A percentile compares a stretch with the other conserved stretches of the same genome.
Evolutionary conservation across 208 protist species (phyloP).

Genomic region (Polymyxa betae): DNA sequence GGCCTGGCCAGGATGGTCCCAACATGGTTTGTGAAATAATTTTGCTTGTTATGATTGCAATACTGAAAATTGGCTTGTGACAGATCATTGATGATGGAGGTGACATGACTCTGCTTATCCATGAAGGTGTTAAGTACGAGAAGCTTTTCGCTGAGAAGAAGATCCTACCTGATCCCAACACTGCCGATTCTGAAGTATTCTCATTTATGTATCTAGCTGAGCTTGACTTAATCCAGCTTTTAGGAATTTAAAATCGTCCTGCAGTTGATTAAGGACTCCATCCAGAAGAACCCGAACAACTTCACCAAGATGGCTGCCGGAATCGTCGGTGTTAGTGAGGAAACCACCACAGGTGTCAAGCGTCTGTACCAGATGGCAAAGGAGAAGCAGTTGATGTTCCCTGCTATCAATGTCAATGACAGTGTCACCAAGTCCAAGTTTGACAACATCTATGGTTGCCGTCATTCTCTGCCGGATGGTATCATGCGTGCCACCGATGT

Average conservation of each 20-base stretch:
- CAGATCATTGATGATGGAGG: slow-evolving; percentile 98
- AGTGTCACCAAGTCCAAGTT: slow-evolving; percentile 99
- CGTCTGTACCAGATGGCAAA: slow-evolving; percentile 94
- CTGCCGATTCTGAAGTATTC: slow-evolving; percentile 71
- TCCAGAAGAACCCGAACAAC: slow-evolving; percentile 70
- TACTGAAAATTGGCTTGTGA: neutral
- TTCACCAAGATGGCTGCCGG: slow-evolving; percentile 83
- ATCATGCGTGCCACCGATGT: slow-evolving; percentile 99
- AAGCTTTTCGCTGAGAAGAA: slow-evolving; percentile 78
- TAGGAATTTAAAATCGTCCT: slow-evolving; percentile 74
- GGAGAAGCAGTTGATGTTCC: slow-evolving; percentile 90
- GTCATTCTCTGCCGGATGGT: slow-evolving; percentile 98
- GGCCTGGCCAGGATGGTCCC: slow-evolving; percentile 77
- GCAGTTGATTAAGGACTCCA: slow-evolving; percentile 69
- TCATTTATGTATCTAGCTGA: neutral
- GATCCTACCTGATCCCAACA: slow-evolving; percentile 73
- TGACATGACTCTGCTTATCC: slow-evolving; percentile 96
- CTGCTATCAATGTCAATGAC: slow-evolving; percentile 99
- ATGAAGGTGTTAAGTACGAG: slow-evolving; percentile 79
- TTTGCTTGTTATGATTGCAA: neutral
- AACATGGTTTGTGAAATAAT: slow-evolving; percentile 78
- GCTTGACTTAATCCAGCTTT: neutral
- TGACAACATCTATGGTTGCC: slow-evolving; percentile 96
- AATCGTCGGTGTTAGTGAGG: slow-evolving; percentile 96
- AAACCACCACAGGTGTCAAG: slow-evolving; percentile 99